phyloP scores from a whole-genome alignment of 441 rosid species.

The Dalechampia spathulata region DNA sequence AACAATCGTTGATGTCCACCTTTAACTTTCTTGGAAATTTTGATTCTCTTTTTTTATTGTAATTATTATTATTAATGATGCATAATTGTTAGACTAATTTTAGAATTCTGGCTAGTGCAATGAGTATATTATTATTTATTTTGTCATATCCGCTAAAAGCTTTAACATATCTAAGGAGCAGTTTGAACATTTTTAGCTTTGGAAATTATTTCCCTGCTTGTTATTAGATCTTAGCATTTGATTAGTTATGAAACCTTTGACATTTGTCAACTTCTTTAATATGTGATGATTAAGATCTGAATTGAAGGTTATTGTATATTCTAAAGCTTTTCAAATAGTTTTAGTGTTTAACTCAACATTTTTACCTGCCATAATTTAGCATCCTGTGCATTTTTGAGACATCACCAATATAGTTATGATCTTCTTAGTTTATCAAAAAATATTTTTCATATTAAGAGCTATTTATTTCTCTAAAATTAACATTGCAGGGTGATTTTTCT shows the following conservation, averaged over 20 bases:
- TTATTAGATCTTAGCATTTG: neutral
- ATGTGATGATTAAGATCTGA: too few relatives aligned
- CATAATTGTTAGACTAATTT: slow-evolving; percentile 11
- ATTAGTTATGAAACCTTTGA: neutral
- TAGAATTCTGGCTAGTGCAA: slow-evolving; percentile 55
- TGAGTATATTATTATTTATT: slow-evolving; percentile 71
- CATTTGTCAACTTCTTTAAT: too few relatives aligned
- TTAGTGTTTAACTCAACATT: too few relatives aligned
- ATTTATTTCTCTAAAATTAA: too few relatives aligned
- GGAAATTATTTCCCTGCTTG: neutral
- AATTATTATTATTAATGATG: neutral
- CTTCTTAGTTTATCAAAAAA: too few relatives aligned
- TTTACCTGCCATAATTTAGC: neutral
- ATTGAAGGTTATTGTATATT: too few relatives aligned
- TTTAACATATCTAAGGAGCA: slow-evolving; percentile 70
- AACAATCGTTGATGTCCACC: slow-evolving; percentile 54
- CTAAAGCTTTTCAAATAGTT: too few relatives aligned
- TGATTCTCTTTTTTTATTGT: neutral
- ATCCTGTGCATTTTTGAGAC: too few relatives aligned
- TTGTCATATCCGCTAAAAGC: slow-evolving; percentile 88
- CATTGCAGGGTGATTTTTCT: too few relatives aligned
- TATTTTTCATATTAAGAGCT: too few relatives aligned
- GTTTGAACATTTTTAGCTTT: neutral
- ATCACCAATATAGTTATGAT: too few relatives aligned
- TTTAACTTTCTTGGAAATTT: neutral